These are phyloP conservation scores for Cynara cardunculus DNA, from an alignment of 129 eudicot species.

Conservation along the genomic window DNA sequence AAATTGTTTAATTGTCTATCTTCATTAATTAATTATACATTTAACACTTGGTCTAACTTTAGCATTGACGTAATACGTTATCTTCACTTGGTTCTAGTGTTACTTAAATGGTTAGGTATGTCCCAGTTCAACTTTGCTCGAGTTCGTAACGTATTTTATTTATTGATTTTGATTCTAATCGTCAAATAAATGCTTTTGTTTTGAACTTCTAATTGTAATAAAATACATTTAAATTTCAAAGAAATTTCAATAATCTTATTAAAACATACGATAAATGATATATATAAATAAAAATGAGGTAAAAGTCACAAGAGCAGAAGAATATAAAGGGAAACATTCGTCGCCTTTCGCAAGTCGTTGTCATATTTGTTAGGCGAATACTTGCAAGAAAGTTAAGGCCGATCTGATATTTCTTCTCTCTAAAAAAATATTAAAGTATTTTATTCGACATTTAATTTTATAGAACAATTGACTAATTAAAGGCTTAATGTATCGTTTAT, in stretches of 20 bases:
- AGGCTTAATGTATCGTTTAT: background rate
- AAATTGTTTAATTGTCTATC: background rate
- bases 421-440: background rate
- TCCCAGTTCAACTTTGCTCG: background rate
- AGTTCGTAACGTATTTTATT: background rate
- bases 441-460: too few species aligned
- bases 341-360: background rate
- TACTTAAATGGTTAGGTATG: background rate
- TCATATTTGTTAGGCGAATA: background rate
- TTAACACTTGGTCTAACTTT: background rate
- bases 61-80: background rate
- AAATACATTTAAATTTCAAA: background rate
- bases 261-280: background rate
- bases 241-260: background rate
- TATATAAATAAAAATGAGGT: background rate
- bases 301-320: background rate
- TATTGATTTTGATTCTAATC: background rate
- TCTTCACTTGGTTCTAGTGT: background rate
- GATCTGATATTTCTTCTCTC: background rate
- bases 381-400: background rate
- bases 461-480: too few species aligned
- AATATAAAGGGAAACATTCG: background rate
- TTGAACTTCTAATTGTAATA: background rate
- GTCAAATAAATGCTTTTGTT: background rate
- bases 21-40: background rate